Percentiles rank a stretch among this genome's conserved stretches.
phyloP scores from a whole-genome alignment of 2,329 filamentous ascomycete genomes.

The Leptographium galeiforme region DNA sequence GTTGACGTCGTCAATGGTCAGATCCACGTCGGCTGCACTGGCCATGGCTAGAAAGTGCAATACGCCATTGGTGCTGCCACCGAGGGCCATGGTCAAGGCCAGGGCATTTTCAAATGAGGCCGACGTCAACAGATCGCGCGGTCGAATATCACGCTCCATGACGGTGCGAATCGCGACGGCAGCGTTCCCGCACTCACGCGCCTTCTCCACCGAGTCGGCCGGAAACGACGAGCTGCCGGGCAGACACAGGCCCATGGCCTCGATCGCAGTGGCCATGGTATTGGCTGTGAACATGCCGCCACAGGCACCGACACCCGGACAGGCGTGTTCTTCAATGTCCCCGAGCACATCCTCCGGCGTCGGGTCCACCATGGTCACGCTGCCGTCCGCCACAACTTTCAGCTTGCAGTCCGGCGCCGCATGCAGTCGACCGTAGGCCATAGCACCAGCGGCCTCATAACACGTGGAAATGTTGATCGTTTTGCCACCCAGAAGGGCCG shows the following conservation, averaged over 20 bases:
- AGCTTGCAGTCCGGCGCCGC: constrained; percentile 31
- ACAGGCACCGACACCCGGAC: constrained; percentile 61
- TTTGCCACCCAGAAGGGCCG: constrained; percentile 57
- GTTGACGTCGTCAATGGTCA: constrained; percentile 74
- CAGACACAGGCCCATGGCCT: constrained; percentile 73
- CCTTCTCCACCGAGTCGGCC: constrained; percentile 68
- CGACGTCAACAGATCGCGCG: constrained; percentile 67
- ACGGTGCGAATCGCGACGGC: constrained; percentile 66
- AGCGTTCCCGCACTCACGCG: constrained; percentile 71
- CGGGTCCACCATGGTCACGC: constrained; percentile 38
- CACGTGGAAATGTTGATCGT: constrained; percentile 80
- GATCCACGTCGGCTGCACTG: constrained; percentile 61
- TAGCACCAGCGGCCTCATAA: constrained; percentile 78
- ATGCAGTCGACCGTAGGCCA: constrained; percentile 63
- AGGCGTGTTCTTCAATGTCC: constrained; percentile 69
- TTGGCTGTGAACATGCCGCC: constrained; percentile 87
- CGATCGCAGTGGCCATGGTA: constrained; percentile 83
- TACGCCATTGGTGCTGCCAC: constrained; percentile 79
- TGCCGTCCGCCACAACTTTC: constrained; percentile 15
- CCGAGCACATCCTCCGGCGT: constrained; percentile 66
- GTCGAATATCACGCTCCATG: constrained; percentile 72
- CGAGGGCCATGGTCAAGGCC: constrained; percentile 83
- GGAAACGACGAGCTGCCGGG: constrained; percentile 77
- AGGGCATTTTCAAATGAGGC: constrained; percentile 77
- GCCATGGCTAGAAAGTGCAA: constrained; percentile 87